phyloP scores from a whole-genome alignment of 768 basidiomycete genomes.

The Mycena sanguinolenta region DNA sequence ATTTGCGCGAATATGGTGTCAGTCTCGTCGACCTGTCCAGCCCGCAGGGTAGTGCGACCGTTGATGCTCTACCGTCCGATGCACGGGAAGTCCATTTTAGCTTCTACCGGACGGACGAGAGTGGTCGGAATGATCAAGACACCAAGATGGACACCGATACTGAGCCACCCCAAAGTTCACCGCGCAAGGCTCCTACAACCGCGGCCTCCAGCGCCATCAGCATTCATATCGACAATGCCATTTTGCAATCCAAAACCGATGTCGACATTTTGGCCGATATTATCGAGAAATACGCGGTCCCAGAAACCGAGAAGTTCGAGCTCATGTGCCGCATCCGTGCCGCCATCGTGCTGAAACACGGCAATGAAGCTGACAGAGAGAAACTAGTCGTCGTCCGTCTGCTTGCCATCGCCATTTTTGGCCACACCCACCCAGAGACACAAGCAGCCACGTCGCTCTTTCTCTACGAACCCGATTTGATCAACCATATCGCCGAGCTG shows the following conservation, averaged over 20 bases:
- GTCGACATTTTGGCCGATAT: slow-evolving; percentile 85
- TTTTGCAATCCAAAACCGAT: slow-evolving; percentile 70
- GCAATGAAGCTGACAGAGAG: slow-evolving; percentile 73
- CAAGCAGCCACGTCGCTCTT: slow-evolving; percentile 87
- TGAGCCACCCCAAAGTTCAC: slow-evolving; percentile 59
- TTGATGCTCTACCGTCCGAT: slow-evolving; percentile 77
- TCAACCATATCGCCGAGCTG: slow-evolving; percentile 89
- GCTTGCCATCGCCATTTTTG: slow-evolving; percentile 91
- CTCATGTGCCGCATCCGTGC: slow-evolving; percentile 88
- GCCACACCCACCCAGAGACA: slow-evolving; percentile 86
- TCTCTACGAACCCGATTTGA: slow-evolving; percentile 94
- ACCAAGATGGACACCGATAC: slow-evolving; percentile 61
- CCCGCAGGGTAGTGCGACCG: slow-evolving; percentile 61
- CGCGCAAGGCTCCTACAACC: slow-evolving; percentile 59
- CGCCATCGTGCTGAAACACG: slow-evolving; percentile 75
- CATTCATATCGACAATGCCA: slow-evolving; percentile 73
- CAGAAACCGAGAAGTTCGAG: slow-evolving; percentile 89
- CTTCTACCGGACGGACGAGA: slow-evolving; percentile 77
- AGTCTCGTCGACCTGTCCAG: slow-evolving; percentile 81
- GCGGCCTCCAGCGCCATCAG: slow-evolving; percentile 65
- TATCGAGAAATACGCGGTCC: slow-evolving; percentile 75
- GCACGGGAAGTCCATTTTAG: slow-evolving; percentile 85
- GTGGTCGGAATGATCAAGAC: slow-evolving; percentile 56
- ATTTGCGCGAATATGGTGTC: slow-evolving; percentile 83
- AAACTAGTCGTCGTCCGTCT: slow-evolving; percentile 87